Conservation (phyloP, 805 yeast species). For the Huiozyma sinensis region DNA sequence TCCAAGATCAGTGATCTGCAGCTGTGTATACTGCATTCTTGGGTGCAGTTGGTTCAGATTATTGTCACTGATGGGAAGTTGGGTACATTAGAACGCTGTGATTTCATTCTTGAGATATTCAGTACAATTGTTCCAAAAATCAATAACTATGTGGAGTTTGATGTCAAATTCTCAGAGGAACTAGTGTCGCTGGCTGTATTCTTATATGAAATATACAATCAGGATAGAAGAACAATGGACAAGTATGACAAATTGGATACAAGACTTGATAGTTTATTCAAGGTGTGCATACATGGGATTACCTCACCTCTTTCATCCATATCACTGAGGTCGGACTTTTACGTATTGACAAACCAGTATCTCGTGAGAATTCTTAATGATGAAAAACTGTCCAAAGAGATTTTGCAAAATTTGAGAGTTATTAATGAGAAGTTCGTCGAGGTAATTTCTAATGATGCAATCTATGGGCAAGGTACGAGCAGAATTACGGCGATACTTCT, state of each 20-base stretch:
- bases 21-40: slow-evolving; percentile 57
- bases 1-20: slow-evolving; percentile 43
- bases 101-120: slow-evolving; percentile 65
- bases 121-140: slow-evolving; percentile 69
- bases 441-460: slow-evolving; percentile 64
- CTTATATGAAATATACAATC: slow-evolving; percentile 52
- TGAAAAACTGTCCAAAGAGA: slow-evolving; percentile 34
- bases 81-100: slow-evolving; percentile 35
- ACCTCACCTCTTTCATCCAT: slow-evolving; percentile 59
- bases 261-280: slow-evolving; percentile 58
- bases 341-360: slow-evolving; percentile 59
- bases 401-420: slow-evolving; percentile 42
- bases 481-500: slow-evolving; percentile 69
- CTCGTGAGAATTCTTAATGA: slow-evolving; percentile 40
- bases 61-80: slow-evolving; percentile 54
- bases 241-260: slow-evolving; percentile 34
- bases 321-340: slow-evolving; percentile 64
- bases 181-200: slow-evolving; percentile 66
- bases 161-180: slow-evolving; percentile 60
- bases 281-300: slow-evolving; percentile 65
- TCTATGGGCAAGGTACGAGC: slow-evolving; percentile 65
- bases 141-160: slow-evolving; percentile 59
- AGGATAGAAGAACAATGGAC: slow-evolving; percentile 30
- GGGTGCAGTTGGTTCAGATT: slow-evolving; percentile 75
- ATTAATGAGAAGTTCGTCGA: slow-evolving; percentile 56